Percentiles rank a stretch among this genome's conserved stretches.
Evolutionary conservation across 225 moss, liverwort and hornwort genomes (phyloP).

Genomic region (Pseudoscleropodium purum): DNA sequence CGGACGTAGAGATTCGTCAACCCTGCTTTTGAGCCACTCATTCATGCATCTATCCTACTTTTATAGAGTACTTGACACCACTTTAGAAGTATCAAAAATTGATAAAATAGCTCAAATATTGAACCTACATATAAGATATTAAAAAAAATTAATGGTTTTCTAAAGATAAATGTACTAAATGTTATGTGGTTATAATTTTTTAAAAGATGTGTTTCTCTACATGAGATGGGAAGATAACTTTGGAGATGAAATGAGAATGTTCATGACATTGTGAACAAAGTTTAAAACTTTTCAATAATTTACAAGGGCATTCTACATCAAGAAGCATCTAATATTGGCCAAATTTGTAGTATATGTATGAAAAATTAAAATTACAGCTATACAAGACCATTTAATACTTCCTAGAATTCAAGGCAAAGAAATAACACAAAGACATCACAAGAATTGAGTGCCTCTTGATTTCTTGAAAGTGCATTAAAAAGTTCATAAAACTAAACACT

Average conservation of each 20-base stretch:
- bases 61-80: fast-evolving
- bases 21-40: too few species aligned
- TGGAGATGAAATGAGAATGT: not conserved
- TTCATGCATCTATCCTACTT: not conserved
- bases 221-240: not conserved
- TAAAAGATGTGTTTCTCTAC: fast-evolving
- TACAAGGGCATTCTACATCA: not conserved
- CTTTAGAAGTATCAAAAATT: not conserved
- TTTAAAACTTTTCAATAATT: not conserved
- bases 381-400: not conserved
- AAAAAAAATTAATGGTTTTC: fast-evolving
- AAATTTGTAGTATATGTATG: not conserved
- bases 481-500: not conserved
- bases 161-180: not conserved
- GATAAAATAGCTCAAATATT: not conserved
- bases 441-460: not conserved
- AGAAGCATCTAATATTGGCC: not conserved
- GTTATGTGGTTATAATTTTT: not conserved
- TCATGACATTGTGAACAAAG: not conserved
- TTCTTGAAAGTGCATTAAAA: not conserved
- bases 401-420: not conserved
- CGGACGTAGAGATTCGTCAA: too few species aligned
- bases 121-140: not conserved
- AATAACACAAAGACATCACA: not conserved
- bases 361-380: not conserved